These are phyloP conservation scores for Pezizomycotina sp. DNA, from an alignment of 2,329 filamentous ascomycete genomes.

Conservation along the genomic window DNA sequence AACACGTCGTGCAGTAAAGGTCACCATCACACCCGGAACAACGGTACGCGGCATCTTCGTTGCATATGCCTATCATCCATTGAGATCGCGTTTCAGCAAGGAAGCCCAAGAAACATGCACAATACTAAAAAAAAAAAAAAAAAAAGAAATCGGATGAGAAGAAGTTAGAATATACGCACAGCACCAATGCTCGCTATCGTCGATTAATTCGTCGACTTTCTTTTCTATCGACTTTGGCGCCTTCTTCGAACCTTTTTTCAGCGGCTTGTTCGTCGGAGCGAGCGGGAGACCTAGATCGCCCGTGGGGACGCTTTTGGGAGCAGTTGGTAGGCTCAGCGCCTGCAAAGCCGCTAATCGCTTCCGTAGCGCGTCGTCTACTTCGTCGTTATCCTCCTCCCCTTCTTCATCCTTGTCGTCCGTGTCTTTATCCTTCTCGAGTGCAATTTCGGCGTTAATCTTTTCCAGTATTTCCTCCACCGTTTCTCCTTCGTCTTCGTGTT, in stretches of 20 bases:
- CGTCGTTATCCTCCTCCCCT: background rate
- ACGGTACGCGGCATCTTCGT: conserved; percentile 14
- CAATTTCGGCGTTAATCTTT: too few relatives aligned
- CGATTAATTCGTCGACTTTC: conserved; percentile 14
- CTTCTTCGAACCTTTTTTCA: conserved; percentile 7
- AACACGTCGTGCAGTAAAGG: conserved; percentile 14
- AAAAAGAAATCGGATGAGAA: background rate
- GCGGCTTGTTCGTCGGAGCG: conserved; percentile 11
- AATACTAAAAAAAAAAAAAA: too few relatives aligned
- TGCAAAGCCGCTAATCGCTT: conserved; percentile 15
- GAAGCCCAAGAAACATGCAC: too few relatives aligned
- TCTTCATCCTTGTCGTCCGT: too few relatives aligned
- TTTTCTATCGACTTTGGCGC: conserved; percentile 8
- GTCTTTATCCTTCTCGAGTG: too few relatives aligned
- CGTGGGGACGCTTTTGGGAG: conserved; percentile 7
- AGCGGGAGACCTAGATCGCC: conserved; percentile 7
- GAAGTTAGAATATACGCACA: conserved; percentile 7
- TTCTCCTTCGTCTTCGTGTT: background rate
- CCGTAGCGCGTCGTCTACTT: conserved; percentile 8
- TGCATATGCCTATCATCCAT: conserved; percentile 12
- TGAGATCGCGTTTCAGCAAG: too few relatives aligned
- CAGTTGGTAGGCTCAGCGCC: conserved; percentile 3
- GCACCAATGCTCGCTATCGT: conserved; percentile 18
- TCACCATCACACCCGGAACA: conserved; percentile 16
- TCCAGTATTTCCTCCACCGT: too few relatives aligned